Evolutionary conservation across 139 green algal genomes (phyloP).

Genomic region (Limnomonas spitsbergensis): DNA sequence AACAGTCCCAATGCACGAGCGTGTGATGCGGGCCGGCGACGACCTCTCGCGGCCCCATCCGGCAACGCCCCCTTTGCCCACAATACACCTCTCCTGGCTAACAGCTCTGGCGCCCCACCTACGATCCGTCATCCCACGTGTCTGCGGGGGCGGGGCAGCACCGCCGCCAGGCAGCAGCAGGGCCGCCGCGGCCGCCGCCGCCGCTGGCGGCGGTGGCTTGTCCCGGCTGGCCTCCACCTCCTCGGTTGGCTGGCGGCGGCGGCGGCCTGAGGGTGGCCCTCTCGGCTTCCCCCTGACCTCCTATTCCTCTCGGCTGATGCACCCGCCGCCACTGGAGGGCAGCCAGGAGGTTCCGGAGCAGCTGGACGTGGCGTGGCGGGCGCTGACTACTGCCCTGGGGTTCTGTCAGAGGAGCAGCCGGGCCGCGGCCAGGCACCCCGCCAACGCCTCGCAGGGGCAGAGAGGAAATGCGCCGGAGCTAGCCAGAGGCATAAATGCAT

Average conservation of each 20-base stretch:
- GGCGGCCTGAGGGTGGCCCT: too few species aligned
- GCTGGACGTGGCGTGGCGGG: not conserved
- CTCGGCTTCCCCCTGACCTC: too few species aligned
- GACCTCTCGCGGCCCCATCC: too few species aligned
- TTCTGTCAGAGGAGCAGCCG: constrained; percentile 7
- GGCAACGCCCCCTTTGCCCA: not conserved
- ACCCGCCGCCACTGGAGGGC: too few species aligned
- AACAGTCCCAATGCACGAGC: too few species aligned
- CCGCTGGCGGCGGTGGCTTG: not conserved
- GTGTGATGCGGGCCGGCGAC: too few species aligned
- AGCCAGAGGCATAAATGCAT: not conserved
- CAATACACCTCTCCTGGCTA: constrained; percentile 8
- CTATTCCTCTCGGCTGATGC: too few species aligned
- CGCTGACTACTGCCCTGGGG: not conserved
- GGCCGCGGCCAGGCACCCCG: not conserved
- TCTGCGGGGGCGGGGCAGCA: not conserved
- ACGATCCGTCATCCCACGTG: constrained; percentile 34
- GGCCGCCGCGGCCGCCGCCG: too few species aligned
- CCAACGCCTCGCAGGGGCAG: not conserved
- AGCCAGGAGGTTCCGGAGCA: too few species aligned
- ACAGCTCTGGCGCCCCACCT: constrained; percentile 45
- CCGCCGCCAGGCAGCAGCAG: too few species aligned
- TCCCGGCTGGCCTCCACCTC: not conserved
- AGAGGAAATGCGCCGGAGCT: not conserved
- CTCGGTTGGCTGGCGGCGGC: too few species aligned